A percentile compares a stretch with the other conserved stretches of the same genome.
These are phyloP conservation scores for Talaromyces sp. DNA, from an alignment of 2,329 filamentous ascomycete species.

Conservation along the genomic window DNA sequence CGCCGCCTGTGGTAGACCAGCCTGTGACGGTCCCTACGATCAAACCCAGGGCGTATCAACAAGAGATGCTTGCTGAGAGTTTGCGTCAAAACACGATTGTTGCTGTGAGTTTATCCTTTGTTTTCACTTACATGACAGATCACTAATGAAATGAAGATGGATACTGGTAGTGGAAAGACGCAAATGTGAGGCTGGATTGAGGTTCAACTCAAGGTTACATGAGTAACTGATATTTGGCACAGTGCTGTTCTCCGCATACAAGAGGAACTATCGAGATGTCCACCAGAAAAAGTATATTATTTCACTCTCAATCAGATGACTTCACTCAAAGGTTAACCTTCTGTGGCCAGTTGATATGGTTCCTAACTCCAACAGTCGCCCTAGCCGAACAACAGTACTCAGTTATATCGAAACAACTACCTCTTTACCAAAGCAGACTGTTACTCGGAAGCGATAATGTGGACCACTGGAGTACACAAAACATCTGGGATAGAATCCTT, in stretches of 20 bases:
- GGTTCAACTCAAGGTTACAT: not conserved
- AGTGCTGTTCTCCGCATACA: slow-evolving; percentile 68
- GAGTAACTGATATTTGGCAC: not conserved
- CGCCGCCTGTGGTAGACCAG: not conserved
- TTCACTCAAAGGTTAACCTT: not conserved
- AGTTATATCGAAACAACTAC: slow-evolving; percentile 60
- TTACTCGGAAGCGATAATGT: slow-evolving; percentile 67
- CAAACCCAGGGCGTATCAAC: slow-evolving; percentile 60
- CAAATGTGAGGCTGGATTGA: slow-evolving; percentile 57
- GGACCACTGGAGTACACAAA: slow-evolving; percentile 67
- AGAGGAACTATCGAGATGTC: slow-evolving; percentile 57
- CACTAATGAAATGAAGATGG: slow-evolving; percentile 58
- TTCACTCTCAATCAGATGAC: not conserved
- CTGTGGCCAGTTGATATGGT: slow-evolving; percentile 58
- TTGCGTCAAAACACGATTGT: slow-evolving; percentile 68
- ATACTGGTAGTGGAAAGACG: slow-evolving; percentile 76
- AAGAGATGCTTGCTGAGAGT: slow-evolving; percentile 72
- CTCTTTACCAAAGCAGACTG: slow-evolving; percentile 55
- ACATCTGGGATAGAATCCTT: slow-evolving; percentile 66
- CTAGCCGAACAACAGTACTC: slow-evolving; percentile 65
- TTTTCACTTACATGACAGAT: not conserved
- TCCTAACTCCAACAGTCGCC: slow-evolving; percentile 66
- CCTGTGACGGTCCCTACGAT: not conserved
- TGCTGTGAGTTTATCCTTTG: slow-evolving; percentile 48
- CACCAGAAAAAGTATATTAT: slow-evolving; percentile 52